Percentiles rank a stretch among this genome's conserved stretches.
These are phyloP conservation scores for Metschnikowia amazonensis DNA, from an alignment of 805 yeast genomes.

Conservation along the genomic window DNA sequence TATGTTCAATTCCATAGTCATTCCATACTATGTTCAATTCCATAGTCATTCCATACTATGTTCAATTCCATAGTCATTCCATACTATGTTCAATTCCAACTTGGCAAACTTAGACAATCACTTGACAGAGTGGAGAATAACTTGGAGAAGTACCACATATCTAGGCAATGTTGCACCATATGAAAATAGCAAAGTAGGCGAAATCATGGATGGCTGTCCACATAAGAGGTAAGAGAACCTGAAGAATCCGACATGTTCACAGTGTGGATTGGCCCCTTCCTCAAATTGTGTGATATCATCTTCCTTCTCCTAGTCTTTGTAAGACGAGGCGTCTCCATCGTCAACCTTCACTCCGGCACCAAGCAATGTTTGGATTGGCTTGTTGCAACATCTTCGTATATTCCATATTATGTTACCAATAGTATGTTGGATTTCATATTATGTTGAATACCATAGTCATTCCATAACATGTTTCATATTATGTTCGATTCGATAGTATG, in stretches of 20 bases:
- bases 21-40: too few relatives aligned
- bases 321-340: slow-evolving; percentile 87
- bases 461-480: too few relatives aligned
- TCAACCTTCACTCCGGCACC: slow-evolving; percentile 31
- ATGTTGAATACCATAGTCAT: too few relatives aligned
- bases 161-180: slow-evolving; percentile 45
- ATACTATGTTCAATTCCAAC: too few relatives aligned
- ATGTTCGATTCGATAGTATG: too few relatives aligned
- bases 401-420: too few relatives aligned
- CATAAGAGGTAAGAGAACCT: slow-evolving; percentile 87
- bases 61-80: too few relatives aligned
- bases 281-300: slow-evolving; percentile 60
- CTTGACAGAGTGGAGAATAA: slow-evolving; percentile 20
- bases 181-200: slow-evolving; percentile 58
- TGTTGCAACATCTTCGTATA: slow-evolving; percentile 70
- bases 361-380: slow-evolving; percentile 45
- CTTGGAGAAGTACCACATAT: slow-evolving; percentile 32
- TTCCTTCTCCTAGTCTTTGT: slow-evolving; percentile 60
- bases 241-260: slow-evolving; percentile 71
- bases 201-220: slow-evolving; percentile 52
- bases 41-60: too few relatives aligned
- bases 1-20: too few relatives aligned
- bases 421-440: too few relatives aligned
- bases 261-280: slow-evolving; percentile 84
- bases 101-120: slow-evolving; percentile 68